phyloP scores from a whole-genome alignment of 805 yeast species.

The Ogataea haglerorum region DNA sequence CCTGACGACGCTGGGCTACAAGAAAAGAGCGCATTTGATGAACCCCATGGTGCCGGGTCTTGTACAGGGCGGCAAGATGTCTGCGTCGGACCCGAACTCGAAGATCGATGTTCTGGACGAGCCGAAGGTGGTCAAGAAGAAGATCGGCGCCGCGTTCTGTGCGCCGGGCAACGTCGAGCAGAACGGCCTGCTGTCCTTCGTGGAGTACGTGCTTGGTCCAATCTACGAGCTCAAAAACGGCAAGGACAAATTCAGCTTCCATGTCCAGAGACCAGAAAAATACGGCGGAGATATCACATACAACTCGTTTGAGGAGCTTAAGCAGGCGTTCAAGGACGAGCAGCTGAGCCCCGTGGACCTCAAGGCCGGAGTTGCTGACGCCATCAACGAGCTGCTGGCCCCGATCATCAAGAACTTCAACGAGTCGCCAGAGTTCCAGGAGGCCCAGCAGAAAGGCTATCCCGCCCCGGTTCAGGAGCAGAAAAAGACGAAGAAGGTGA shows the following conservation, averaged over 20 bases:
- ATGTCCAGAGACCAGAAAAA: constrained; percentile 88
- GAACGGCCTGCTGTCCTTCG: constrained; percentile 84
- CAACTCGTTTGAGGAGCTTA: constrained; percentile 62
- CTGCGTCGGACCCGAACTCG: constrained; percentile 98
- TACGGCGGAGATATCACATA: constrained; percentile 91
- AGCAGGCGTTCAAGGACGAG: constrained; percentile 67
- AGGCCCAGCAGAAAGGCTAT: constrained; percentile 75
- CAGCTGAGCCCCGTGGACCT: constrained; percentile 89
- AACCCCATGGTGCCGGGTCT: constrained; percentile 98
- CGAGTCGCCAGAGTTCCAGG: constrained; percentile 66
- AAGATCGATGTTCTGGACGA: constrained; percentile 91
- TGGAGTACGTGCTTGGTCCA: constrained; percentile 82
- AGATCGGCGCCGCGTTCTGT: constrained; percentile 88
- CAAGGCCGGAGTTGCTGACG: constrained; percentile 86
- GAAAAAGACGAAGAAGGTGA: constrained; percentile 69
- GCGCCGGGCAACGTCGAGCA: constrained; percentile 92
- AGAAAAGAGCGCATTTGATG: constrained; percentile 97
- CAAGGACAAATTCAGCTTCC: constrained; percentile 58
- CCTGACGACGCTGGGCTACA: constrained; percentile 82
- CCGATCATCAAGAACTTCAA: constrained; percentile 77
- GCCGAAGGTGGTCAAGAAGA: constrained; percentile 83
- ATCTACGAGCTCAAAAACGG: constrained; percentile 72
- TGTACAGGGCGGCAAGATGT: constrained; percentile 97
- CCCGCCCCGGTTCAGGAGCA: constrained; percentile 66
- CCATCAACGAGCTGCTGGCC: constrained; percentile 72